Base-by-base conservation (phyloP, 2,329 filamentous ascomycete genomes). In the Diplodia sapinea region DNA sequence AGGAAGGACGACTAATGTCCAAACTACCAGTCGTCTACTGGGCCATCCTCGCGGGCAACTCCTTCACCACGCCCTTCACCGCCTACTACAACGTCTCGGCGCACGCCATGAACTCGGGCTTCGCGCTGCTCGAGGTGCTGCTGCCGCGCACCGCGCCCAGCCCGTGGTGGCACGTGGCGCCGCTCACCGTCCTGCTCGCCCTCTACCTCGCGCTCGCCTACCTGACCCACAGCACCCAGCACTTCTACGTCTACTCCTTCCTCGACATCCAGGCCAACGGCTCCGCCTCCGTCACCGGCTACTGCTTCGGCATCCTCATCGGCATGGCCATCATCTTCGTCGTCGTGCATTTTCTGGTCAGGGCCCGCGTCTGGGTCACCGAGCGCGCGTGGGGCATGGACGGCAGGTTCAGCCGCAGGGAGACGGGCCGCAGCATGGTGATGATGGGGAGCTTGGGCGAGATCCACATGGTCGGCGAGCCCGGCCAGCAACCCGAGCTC, bases 171-270 rank as follows among this genome's bases (percentile, higher is more conserved):
- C 88, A 93, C 74, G 77, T 92, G n/a, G 77, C 86, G 15, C 89
- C 87, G 74, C 81, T 94, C 15, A 79, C 94, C 70, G 67, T 92
- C n/a, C 77, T 95, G 7, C 84, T 96, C 51, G 87, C 86, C 0
- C 79, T 89, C 4, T 96, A 96, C 76, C 84, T 94, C 12, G 86
- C 82, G 0, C 80, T 96, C 17, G 92, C 91, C 1, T 96, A 92
- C 77, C 72, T 95, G 26, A 94, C 91, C 0, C 79, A 86, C 69
- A 87, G 86, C 4, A 89, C 88, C 0, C 83, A 93, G 76, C 86
- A 86, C 2, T 92, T 90, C 76, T 96, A 94, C 77, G 85, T 90
- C 0, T 96, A 96, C 80, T 76, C 74, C 68, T 96, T 96, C 79
- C 85, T 96, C n/a, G 84, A 96, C 75, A 75, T 79, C 6, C 74